Evolutionary conservation across 306 rosid species (phyloP), one percentile per base, ranked within the genome.

Genomic region (Prunus mume): DNA sequence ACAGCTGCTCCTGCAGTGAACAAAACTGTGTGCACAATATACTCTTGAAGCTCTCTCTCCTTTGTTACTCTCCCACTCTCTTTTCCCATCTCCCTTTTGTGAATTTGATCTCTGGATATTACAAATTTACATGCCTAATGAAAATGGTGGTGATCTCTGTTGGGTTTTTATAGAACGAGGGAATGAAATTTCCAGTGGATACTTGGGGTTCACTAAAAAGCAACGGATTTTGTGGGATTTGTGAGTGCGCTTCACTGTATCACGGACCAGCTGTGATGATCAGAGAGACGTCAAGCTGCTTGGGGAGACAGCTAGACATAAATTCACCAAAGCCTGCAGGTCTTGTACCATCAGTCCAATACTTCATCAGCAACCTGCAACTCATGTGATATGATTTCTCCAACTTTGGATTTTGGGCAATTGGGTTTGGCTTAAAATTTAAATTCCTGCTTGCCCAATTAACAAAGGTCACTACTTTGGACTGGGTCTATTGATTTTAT

Each of bases 271-370:
- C 82, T 54, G 87, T 86, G 82, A 79, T 86, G 82, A 83, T 82
- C 83, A 58, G 85, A 77, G 80, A 41, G 74, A 76, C 69, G 81
- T 85, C 78, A 83, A 32, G 85, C 79, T 75, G 75, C 41, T 61
- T 57, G 79, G 80, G 96, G 87, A 85, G 96, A 91, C 98, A 91
- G 85, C 76, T 45, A 85, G 83, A 94, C 97, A 89, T 61, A 77
- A 57, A 55, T 52, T 67, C 73, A 65, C 58, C 12, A 62, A 78
- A 61, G 79, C 79, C 78, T 79, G 83, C 88, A 80, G 12, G 19
- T 55, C 8, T 24, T 72, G 67, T 47, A 14, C 28, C 50, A 54
- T n/a, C 18, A 7, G 43, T 38, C 43, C 9, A 7, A 49, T 56
- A n/a, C 62, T 20, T 9, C 27, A 38, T 57, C 41, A 72, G 25